A percentile compares a stretch with the other conserved stretches of the same genome.
phyloP scores from a whole-genome alignment of 2,329 filamentous ascomycete genomes.

The Colletotrichum trifolii region DNA sequence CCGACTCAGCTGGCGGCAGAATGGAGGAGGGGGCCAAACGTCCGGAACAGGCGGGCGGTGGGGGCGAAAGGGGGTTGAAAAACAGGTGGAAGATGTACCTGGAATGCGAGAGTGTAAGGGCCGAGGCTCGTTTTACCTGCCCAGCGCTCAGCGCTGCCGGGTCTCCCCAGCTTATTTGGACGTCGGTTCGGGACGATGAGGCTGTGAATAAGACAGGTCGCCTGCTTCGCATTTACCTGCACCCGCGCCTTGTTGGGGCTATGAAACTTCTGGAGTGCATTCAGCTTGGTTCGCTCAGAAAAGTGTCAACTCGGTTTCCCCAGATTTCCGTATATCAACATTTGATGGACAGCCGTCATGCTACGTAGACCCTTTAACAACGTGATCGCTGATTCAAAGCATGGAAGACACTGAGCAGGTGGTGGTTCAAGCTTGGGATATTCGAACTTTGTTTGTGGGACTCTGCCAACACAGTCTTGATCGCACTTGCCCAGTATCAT shows the following conservation, averaged over 20 bases:
- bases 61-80: not conserved
- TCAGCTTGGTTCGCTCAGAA: conserved; percentile 15
- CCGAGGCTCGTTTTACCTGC: conserved; percentile 19
- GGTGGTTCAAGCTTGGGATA: no score
- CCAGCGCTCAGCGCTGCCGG: conserved; percentile 10
- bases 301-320: conserved; percentile 1
- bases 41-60: not conserved
- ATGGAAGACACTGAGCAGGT: no score
- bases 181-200: conserved; percentile 9
- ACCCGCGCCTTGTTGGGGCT: conserved; percentile 7
- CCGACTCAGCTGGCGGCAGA: conserved; percentile 28
- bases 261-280: conserved; percentile 20
- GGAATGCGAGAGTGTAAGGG: conserved; percentile 5
- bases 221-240: not conserved
- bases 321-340: conserved; percentile 11
- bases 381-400: no score
- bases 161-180: conserved; percentile 5
- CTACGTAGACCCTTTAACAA: no score
- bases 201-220: conserved; percentile 3
- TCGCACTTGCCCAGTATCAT: no score
- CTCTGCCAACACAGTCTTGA: no score
- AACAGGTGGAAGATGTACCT: not conserved
- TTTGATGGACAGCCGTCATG: conserved; percentile 8
- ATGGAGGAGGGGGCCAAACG: not conserved
- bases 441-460: no score